phyloP scores from a whole-genome alignment of 192 early-diverging fungal species.

The Podila epigama region DNA sequence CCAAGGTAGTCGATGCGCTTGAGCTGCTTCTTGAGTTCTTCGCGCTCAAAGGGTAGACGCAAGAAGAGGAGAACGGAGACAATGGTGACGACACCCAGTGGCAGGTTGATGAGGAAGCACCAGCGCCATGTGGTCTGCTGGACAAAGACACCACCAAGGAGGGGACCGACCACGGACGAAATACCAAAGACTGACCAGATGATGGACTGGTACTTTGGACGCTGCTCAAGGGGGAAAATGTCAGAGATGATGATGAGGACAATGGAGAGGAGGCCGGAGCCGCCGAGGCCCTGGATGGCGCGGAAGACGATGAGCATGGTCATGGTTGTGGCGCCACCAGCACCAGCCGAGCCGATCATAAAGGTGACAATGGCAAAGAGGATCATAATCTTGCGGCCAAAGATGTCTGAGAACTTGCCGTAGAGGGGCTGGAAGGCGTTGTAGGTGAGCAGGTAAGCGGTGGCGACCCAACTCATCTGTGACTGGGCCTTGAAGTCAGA shows the following conservation, averaged over 20 bases:
- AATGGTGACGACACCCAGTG: conserved; percentile 74
- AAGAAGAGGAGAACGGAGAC: conserved; percentile 62
- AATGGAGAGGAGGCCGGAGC: conserved; percentile 75
- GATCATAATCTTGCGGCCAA: conserved; percentile 81
- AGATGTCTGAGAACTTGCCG: conserved; percentile 86
- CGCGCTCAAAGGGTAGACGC: conserved; percentile 62
- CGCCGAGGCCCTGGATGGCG: conserved; percentile 84
- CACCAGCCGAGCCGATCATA: conserved; percentile 79
- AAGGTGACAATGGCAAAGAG: conserved; percentile 80
- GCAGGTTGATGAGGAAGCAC: conserved; percentile 89
- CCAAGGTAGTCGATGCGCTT: conserved; percentile 73
- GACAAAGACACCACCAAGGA: conserved; percentile 85
- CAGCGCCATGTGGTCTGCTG: conserved; percentile 71
- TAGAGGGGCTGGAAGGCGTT: conserved; percentile 70
- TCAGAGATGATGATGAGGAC: conserved; percentile 89
- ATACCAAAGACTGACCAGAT: conserved; percentile 81
- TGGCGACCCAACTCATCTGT: conserved; percentile 81
- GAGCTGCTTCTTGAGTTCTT: conserved; percentile 66
- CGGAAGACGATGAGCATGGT: conserved; percentile 72
- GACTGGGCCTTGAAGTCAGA: conserved; percentile 64
- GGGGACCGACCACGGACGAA: conserved; percentile 79
- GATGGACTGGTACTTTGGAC: conserved; percentile 85
- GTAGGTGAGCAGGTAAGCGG: conserved; percentile 67
- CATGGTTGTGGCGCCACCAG: conserved; percentile 74
- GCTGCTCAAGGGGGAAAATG: conserved; percentile 78